Conservation (phyloP, 2,329 filamentous ascomycete genomes). For the Fusarium sp. region DNA sequence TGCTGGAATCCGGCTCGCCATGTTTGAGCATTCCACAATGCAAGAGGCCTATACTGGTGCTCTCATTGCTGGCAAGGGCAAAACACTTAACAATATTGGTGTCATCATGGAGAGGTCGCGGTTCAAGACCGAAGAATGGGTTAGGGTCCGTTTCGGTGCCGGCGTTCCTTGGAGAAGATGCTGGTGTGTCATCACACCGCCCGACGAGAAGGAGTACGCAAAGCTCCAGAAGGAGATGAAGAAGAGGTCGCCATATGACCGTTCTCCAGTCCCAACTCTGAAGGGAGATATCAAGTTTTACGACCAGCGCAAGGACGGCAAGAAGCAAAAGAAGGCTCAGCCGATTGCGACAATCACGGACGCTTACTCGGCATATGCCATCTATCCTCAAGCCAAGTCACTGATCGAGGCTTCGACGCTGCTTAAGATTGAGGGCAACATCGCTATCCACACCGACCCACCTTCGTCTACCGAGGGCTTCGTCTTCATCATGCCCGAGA, state of each 20-base stretch:
- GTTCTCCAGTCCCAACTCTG: conserved; percentile 72
- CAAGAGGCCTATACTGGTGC: conserved; percentile 98
- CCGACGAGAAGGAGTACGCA: conserved; percentile 90
- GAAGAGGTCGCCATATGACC: conserved; percentile 85
- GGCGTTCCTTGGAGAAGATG: conserved; percentile 96
- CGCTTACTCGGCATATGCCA: conserved; percentile 91
- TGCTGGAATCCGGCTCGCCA: conserved; percentile 89
- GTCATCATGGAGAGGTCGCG: conserved; percentile 85
- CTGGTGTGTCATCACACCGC: conserved; percentile 94
- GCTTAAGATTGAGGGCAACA: conserved; percentile 91
- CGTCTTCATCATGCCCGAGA: conserved; percentile 97
- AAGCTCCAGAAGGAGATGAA: conserved; percentile 88
- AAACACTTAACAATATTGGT: conserved; percentile 88
- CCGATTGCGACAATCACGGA: conserved; percentile 94
- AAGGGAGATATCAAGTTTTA: conserved; percentile 97
- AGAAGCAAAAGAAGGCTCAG: conserved; percentile 89
- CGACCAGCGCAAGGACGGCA: conserved; percentile 78
- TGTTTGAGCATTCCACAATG: conserved; percentile 92
- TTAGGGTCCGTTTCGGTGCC: conserved; percentile 92
- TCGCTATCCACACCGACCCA: conserved; percentile 85
- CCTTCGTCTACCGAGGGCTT: conserved; percentile 89
- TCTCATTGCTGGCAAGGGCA: conserved; percentile 94
- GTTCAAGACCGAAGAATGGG: conserved; percentile 90
- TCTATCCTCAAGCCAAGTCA: conserved; percentile 94
- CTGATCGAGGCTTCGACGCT: conserved; percentile 95